Evolutionary conservation across 352 stramenopile genomes (phyloP).

Genomic region (Blastocystis hominis): DNA sequence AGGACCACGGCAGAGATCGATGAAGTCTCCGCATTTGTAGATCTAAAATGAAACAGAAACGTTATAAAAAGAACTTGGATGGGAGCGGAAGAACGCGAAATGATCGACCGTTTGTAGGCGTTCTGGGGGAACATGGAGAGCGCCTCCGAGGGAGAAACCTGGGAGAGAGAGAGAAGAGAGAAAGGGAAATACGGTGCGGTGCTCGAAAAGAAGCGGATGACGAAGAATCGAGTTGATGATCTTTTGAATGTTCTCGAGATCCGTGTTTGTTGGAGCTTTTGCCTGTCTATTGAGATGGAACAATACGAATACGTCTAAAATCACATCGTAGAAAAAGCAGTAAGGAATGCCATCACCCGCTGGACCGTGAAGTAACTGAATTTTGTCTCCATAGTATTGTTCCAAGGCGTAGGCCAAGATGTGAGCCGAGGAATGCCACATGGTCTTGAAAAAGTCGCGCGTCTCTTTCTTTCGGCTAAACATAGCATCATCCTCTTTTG

Average conservation of each 20-base stretch:
- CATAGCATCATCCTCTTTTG: constrained; percentile 23
- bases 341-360: constrained; percentile 37
- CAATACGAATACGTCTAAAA: background rate
- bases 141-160: constrained; percentile 81
- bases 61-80: background rate
- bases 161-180: background rate
- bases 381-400: constrained; percentile 38
- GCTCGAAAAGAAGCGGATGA: background rate
- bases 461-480: background rate
- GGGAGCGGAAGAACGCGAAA: background rate
- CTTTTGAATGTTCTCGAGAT: constrained; percentile 32
- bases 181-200: background rate
- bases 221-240: constrained; percentile 21
- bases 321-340: constrained; percentile 54
- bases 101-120: constrained; percentile 82
- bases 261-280: constrained; percentile 13
- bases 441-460: constrained; percentile 9
- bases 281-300: background rate
- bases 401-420: constrained; percentile 42
- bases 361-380: constrained; percentile 22
- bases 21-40: constrained; percentile 90
- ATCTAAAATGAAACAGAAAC: constrained; percentile 75
- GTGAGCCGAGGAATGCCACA: constrained; percentile 36
- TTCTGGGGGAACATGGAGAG: constrained; percentile 95
- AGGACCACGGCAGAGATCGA: constrained; percentile 91